Evolutionary conservation across 257 asterid genomes (phyloP).

Genomic region (Echites panduratus): DNA sequence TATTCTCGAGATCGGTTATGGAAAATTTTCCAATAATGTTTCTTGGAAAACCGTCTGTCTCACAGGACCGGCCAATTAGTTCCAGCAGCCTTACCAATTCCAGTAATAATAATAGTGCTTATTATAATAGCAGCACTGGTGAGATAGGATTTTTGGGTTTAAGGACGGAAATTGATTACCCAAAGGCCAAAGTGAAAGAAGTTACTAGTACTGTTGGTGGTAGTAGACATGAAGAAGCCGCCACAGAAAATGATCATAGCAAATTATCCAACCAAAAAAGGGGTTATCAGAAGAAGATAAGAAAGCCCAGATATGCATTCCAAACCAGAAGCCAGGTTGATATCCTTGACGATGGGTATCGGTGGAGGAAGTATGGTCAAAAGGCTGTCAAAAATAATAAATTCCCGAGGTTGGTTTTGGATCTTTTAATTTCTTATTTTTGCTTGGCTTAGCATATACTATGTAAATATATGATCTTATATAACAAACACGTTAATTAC

Average conservation of each 20-base stretch:
- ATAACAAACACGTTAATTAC: no score
- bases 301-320: conserved; percentile 33
- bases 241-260: background rate
- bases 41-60: conserved; percentile 3
- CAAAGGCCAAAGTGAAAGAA: background rate
- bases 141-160: conserved; percentile 21
- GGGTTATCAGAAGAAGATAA: conserved; percentile 23
- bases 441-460: background rate
- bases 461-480: background rate
- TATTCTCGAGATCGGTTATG: background rate
- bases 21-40: conserved; percentile 13
- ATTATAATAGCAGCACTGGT: background rate
- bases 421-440: background rate
- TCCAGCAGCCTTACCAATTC: background rate
- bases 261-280: background rate
- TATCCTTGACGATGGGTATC: conserved; percentile 66
- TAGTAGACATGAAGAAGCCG: background rate
- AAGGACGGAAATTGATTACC: conserved; percentile 9
- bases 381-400: conserved; percentile 61
- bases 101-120: background rate
- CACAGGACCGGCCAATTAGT: background rate
- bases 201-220: background rate
- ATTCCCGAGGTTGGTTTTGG: conserved; percentile 42
- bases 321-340: conserved; percentile 41
- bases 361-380: conserved; percentile 73